Evolutionary conservation across 148 eudicot species (phyloP), one percentile per base, ranked within the genome.

Genomic region (Rhododendron mucronatum): DNA sequence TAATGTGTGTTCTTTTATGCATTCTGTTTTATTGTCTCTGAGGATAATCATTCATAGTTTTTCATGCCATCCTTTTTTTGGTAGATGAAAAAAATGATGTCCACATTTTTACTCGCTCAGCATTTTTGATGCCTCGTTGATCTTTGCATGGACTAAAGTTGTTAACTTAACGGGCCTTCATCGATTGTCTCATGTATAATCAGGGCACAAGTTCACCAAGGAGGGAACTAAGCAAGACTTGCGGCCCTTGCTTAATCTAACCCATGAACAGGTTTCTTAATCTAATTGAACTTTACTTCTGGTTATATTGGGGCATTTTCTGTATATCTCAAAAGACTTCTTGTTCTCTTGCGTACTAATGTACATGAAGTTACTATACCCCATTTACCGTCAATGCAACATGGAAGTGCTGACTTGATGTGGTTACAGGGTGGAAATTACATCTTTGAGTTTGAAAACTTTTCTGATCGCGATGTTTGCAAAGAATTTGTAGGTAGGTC

Each of bases 401-500:
- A 48, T 82, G 16, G 80, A 35, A 80, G 37, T 86, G 16, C n/a
- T 30, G 81, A 69, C 57, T 44, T 7, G 75, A 26, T 78, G 80
- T 79, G 84, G n/a, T 85, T 89, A 65, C 89, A 95, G 98, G 93
- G 91, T 86, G 94, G 87, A 44, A 91, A 90, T 79, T 94, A 92
- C 87, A 92, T 93, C 59, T 97, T 97, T 88, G 98, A 95, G 90
- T 97, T 97, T 86, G 94, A 93, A 78, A 93, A 84, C 87, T 94
- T 92, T 86, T 50, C 91, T 41, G 98, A 97, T 41, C 93, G 98
- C 51, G 95, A 94, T 87, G 82, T 71, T 71, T 97, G 99, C 91
- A 91, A 89, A 61, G 98, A 94, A 26, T 91, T 92, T 91, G 95
- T 91, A 78, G 94, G 99, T 97, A 91, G 45, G 91, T 89, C 61